Evolutionary conservation across 2,329 filamentous ascomycete species (phyloP).

Genomic region (Monosporascus sp.): DNA sequence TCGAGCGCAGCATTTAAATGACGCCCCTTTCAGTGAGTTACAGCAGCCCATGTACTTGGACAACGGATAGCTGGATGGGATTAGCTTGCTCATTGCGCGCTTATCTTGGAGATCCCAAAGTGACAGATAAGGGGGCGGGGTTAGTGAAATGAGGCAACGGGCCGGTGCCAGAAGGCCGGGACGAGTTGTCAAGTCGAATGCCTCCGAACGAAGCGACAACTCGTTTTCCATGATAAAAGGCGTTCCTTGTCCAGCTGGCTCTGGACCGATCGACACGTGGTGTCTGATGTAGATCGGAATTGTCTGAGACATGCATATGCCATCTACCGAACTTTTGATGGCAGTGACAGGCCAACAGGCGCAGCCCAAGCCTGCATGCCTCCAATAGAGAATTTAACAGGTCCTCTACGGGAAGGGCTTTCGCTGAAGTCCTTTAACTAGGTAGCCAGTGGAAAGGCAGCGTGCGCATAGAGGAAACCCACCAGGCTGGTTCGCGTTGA

Average conservation of each 20-base stretch:
- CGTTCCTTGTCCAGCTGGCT: slow-evolving; percentile 3
- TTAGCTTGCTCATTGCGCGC: not conserved
- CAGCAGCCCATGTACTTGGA: not conserved
- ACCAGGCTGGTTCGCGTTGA: not conserved
- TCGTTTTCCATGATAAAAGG: not conserved
- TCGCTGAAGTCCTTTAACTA: too few relatives aligned
- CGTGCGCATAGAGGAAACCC: not conserved
- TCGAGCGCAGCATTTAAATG: not conserved
- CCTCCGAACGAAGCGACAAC: not conserved
- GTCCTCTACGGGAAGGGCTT: too few relatives aligned
- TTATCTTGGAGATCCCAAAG: not conserved
- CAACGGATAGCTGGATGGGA: not conserved
- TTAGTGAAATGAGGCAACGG: not conserved
- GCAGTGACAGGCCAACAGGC: not conserved
- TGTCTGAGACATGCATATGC: slow-evolving; percentile 20
- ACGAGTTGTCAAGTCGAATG: not conserved
- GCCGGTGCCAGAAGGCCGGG: not conserved
- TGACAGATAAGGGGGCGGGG: not conserved
- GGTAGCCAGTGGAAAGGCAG: too few relatives aligned
- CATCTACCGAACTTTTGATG: slow-evolving; percentile 3
- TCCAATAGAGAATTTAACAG: slow-evolving; percentile 6
- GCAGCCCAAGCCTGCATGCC: not conserved
- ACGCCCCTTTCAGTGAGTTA: not conserved
- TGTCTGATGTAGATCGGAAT: slow-evolving; percentile 10
- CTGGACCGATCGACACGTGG: slow-evolving; percentile 1